A percentile compares a stretch with the other conserved stretches of the same genome.
These are phyloP conservation scores for Tylopilus subfusipes DNA, from an alignment of 768 basidiomycete genomes.

Conservation along the genomic window DNA sequence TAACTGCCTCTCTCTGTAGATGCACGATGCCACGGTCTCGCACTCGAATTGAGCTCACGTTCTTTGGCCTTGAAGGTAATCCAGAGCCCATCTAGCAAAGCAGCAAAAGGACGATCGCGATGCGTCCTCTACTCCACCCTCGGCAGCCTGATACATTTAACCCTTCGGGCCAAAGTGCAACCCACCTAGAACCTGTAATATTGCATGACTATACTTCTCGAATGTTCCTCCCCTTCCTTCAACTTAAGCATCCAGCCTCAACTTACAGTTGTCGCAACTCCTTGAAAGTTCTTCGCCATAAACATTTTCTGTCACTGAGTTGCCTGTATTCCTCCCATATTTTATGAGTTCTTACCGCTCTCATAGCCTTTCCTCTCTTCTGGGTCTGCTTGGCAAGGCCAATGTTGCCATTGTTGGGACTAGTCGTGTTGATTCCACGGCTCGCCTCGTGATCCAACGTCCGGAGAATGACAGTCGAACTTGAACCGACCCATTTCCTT, in stretches of 20 bases:
- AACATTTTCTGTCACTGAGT: neutral
- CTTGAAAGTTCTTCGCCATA: neutral
- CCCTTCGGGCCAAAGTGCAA: too few relatives aligned
- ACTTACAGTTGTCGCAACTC: neutral
- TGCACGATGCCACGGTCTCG: neutral
- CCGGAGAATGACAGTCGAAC: neutral
- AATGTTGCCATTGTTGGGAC: neutral
- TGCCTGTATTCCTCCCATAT: neutral
- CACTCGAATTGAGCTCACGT: neutral
- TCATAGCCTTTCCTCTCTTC: too few relatives aligned
- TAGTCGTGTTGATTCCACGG: neutral
- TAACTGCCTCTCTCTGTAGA: too few relatives aligned
- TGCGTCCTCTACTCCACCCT: neutral
- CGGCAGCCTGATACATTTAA: neutral
- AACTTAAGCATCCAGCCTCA: neutral
- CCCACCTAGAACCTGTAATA: neutral
- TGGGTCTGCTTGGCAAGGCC: neutral
- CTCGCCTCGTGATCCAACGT: neutral
- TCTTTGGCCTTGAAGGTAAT: neutral
- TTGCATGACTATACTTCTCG: neutral
- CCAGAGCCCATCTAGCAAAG: slow-evolving; percentile 11
- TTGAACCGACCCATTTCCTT: neutral
- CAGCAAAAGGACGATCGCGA: neutral
- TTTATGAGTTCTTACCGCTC: too few relatives aligned
- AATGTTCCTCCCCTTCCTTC: neutral